Base-by-base conservation (phyloP, 345 rosid species). In the Camelina neglecta region DNA sequence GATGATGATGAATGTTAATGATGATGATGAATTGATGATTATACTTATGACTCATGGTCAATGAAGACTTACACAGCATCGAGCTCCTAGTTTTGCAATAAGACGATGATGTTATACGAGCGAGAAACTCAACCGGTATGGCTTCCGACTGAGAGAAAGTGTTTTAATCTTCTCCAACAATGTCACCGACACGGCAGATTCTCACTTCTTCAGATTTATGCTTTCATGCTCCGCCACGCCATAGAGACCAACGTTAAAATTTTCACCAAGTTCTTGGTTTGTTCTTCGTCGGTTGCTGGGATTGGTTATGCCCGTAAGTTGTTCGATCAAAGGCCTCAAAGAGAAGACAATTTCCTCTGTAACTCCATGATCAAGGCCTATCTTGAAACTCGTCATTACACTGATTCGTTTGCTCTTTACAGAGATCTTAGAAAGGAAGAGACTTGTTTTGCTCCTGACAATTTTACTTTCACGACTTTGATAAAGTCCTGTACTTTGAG, bases 281-380 rank as follows among this genome's bases (percentile, higher is more conserved):
- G 74, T 7, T 86, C 84, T 39, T 79, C 83, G 16, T 79, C 84
- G 23, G 42, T 13, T n/a, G 63, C 79, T 38, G 83, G 83, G 3
- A 61, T 80, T 51, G 48, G 75, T 33, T 76, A 87, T 58, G 96
- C 93, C 6, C 92, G 93, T 51, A 66, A 51, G 53, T 5, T 84
- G 81, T 92, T 90, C 84, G 90, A 86, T 51, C 42, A 20, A 11
- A 80, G 88, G 50, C 84, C 85, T 64, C 85, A 75, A 1, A 78
- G 75, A 81, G 88, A 82, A 60, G 92, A 88, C 31, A 76, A 82
- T 6, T 84, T 86, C 65, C 85, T 92, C 24, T 88, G 87, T 78
- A 92, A 88, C 67, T 71, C 89, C 69, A 83, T 92, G 96, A 85
- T 92, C 80, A 86, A 83, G 63, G 74, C 90, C 10, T 85, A 88